phyloP scores from a whole-genome alignment of 805 yeast genomes.

The Monosporozyma aquatica region DNA sequence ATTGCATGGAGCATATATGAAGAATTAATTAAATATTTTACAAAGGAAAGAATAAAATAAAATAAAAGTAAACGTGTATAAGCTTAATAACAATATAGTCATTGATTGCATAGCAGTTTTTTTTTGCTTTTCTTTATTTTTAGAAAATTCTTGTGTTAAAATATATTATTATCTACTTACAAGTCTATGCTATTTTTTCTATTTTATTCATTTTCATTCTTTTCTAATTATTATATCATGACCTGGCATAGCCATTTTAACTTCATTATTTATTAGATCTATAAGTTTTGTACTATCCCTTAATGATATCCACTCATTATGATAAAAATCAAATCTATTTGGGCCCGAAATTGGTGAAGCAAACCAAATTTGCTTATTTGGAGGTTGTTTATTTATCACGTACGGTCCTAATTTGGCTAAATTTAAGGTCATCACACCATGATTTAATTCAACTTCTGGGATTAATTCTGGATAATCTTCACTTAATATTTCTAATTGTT shows the following conservation, averaged over 20 bases:
- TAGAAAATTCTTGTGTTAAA: too few relatives aligned
- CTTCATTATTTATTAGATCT: slow-evolving; percentile 43
- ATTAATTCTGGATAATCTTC: slow-evolving; percentile 58
- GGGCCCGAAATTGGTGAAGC: slow-evolving; percentile 93
- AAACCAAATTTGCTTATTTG: slow-evolving; percentile 94
- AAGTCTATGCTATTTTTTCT: background rate
- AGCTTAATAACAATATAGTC: too few relatives aligned
- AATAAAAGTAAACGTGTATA: too few relatives aligned
- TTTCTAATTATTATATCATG: background rate
- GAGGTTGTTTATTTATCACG: slow-evolving; percentile 94
- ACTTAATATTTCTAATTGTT: slow-evolving; percentile 56
- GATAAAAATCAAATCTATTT: slow-evolving; percentile 65
- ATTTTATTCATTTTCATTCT: background rate
- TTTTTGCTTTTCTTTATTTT: too few relatives aligned
- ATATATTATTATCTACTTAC: too few relatives aligned
- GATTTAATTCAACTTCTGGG: slow-evolving; percentile 56
- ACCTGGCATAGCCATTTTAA: slow-evolving; percentile 21
- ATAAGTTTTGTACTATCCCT: slow-evolving; percentile 49
- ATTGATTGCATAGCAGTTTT: too few relatives aligned
- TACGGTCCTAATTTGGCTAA: slow-evolving; percentile 72
- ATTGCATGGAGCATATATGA: slow-evolving; percentile 97
- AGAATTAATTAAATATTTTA: slow-evolving; percentile 50
- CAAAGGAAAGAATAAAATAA: too few relatives aligned
- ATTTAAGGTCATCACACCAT: slow-evolving; percentile 76
- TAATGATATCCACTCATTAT: slow-evolving; percentile 69